Evolutionary conservation across 148 eudicot species (phyloP), one percentile per base, ranked within the genome.

Genomic region (Spergularia marina): DNA sequence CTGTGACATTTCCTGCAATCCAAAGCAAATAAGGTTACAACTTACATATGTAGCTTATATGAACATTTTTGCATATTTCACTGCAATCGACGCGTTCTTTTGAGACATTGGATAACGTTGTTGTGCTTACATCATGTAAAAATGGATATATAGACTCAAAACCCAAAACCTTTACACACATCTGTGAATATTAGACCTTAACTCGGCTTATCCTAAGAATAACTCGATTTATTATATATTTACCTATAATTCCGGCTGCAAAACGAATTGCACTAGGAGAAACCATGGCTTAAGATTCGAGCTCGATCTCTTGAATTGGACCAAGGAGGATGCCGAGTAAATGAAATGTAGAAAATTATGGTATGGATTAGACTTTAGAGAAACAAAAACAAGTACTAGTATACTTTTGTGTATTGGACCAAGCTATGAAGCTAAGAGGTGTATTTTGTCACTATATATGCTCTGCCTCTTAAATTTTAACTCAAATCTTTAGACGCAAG

Each of bases 1-100:
- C 81, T 23, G 83, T 87, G 74, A 88, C 74, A 81, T 88, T 90
- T 62, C 92, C 96, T 90, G 92, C 47, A 84, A 80, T 58, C 7
- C 20, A 57, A 36, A 30, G 0, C 4, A 69, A 59, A n/a, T 14
- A 56, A 17, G 54, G 25, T 44, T 15, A 62, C 64, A 14, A 73
- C 54, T n/a, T 49, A 66, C 52, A 73, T 20, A 20, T 23, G 25
- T 23, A 23, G 25, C 25, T 23, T 23, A 23, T 1, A 23, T 23
- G 25, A 23, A 23, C 25, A 23, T 23, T 23, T 23, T 23, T 1
- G 25, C 25, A 23, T 23, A 23, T 23, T 23, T 23, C n/a, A n/a
- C n/a, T n/a, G n/a, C n/a, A n/a, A n/a, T n/a, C n/a, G 34, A 30
- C 2, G 34, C 2, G 1, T 30, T 30, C 34, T 30, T 30, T 30